These are phyloP conservation scores for Venturia asperata DNA, from an alignment of 2,329 filamentous ascomycete species.

Conservation along the genomic window DNA sequence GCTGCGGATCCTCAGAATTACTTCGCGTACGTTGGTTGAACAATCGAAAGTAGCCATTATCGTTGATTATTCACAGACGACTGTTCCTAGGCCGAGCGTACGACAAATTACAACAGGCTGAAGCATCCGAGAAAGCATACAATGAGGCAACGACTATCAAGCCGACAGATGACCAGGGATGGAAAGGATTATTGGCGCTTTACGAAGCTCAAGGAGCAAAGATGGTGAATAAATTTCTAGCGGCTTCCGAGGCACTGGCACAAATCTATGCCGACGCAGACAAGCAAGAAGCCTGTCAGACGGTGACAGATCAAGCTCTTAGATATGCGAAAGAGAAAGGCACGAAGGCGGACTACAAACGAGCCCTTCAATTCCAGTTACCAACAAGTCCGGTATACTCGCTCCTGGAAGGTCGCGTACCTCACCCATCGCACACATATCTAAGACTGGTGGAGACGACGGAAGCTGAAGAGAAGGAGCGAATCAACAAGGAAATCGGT, in stretches of 20 bases:
- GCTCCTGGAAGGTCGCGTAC: constrained; percentile 75
- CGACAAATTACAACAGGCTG: constrained; percentile 64
- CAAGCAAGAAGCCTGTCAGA: constrained; percentile 52
- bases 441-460: constrained; percentile 74
- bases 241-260: constrained; percentile 65
- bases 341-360: constrained; percentile 64
- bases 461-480: constrained; percentile 79
- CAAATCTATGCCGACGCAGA: constrained; percentile 63
- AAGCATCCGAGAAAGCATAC: constrained; percentile 73
- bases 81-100: constrained; percentile 83
- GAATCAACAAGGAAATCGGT: constrained; percentile 82
- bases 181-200: constrained; percentile 80
- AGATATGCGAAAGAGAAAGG: constrained; percentile 67
- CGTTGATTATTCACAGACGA: constrained; percentile 43
- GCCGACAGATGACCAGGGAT: constrained; percentile 71
- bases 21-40: constrained; percentile 56
- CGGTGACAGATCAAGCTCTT: constrained; percentile 70
- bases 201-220: constrained; percentile 69
- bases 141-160: constrained; percentile 63
- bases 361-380: constrained; percentile 67
- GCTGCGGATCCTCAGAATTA: constrained; percentile 70
- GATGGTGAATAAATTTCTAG: constrained; percentile 66
- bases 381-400: constrained; percentile 75
- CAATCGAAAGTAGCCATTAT: not conserved
- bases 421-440: constrained; percentile 73